Conservation (phyloP, 1,284 basidiomycete species). For the Sporisorium sorghi region DNA sequence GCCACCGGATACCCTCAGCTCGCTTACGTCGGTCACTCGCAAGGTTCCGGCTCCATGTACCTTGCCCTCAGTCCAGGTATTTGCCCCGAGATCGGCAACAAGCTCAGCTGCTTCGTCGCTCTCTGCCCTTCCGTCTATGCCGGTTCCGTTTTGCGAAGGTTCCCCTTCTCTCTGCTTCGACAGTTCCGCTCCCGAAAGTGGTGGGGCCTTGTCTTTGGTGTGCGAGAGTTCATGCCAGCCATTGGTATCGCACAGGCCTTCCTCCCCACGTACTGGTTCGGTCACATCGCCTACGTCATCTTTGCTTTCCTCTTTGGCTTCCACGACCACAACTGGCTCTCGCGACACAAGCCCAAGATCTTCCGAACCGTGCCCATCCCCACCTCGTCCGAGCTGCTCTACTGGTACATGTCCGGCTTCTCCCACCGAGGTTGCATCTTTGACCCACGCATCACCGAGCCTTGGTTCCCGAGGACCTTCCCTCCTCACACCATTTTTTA, state of each 20-base stretch:
- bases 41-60: constrained; percentile 68
- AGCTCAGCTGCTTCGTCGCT: constrained; percentile 64
- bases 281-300: constrained; percentile 67
- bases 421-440: constrained; percentile 68
- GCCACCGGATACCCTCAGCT: constrained; percentile 60
- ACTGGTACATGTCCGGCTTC: constrained; percentile 68
- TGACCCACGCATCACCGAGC: constrained; percentile 62
- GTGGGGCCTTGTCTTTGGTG: constrained; percentile 67
- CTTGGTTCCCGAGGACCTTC: constrained; percentile 66
- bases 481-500: constrained; percentile 67
- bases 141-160: constrained; percentile 64
- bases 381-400: constrained; percentile 66
- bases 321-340: constrained; percentile 67
- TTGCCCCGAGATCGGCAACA: constrained; percentile 63
- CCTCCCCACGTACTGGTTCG: constrained; percentile 64
- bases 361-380: constrained; percentile 64
- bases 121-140: constrained; percentile 68
- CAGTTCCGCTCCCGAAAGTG: constrained; percentile 63
- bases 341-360: constrained; percentile 67
- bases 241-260: constrained; percentile 60
- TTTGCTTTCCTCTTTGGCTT: constrained; percentile 67
- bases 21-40: constrained; percentile 67
- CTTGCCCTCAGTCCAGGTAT: constrained; percentile 65
- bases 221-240: constrained; percentile 65
- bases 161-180: constrained; percentile 66